Conservation (phyloP, 345 rosid species). For the Acer negundo region DNA sequence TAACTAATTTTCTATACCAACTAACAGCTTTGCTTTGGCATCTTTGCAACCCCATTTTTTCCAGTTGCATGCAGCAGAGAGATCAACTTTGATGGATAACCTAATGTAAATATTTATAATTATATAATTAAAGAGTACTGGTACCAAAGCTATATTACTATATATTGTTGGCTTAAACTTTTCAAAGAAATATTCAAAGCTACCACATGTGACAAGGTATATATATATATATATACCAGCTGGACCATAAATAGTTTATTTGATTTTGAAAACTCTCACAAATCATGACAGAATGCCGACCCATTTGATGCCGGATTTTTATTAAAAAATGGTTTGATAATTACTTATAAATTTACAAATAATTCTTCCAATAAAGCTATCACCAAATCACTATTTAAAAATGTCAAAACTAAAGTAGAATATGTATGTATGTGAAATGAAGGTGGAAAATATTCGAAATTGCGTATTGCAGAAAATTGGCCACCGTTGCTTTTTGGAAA, state of each 20-base stretch:
- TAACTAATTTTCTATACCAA: not conserved
- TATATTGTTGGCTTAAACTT: not conserved
- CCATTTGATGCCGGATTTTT: too few species aligned
- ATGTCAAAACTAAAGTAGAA: not conserved
- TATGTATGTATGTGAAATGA: not conserved
- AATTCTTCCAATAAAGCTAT: not conserved
- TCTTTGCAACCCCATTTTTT: constrained; percentile 1
- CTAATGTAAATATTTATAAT: not conserved
- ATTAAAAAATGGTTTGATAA: too few species aligned
- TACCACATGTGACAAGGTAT: not conserved
- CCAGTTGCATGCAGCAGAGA: not conserved
- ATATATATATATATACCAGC: not conserved
- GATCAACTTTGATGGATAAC: constrained; percentile 1
- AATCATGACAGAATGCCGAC: too few species aligned
- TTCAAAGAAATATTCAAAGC: not conserved
- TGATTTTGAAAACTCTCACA: not conserved
- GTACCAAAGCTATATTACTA: too few species aligned
- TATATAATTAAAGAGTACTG: too few species aligned
- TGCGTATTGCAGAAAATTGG: constrained; percentile 13
- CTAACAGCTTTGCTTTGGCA: constrained; percentile 15
- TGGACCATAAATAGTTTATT: not conserved
- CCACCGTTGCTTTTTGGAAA: constrained; percentile 18
- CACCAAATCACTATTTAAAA: not conserved
- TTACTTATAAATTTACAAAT: not conserved
- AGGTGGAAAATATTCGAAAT: constrained; percentile 15